Evolutionary conservation across 805 yeast species (phyloP), one percentile per base, ranked within the genome.

Genomic region (Saccharomycopsis selenospora): DNA sequence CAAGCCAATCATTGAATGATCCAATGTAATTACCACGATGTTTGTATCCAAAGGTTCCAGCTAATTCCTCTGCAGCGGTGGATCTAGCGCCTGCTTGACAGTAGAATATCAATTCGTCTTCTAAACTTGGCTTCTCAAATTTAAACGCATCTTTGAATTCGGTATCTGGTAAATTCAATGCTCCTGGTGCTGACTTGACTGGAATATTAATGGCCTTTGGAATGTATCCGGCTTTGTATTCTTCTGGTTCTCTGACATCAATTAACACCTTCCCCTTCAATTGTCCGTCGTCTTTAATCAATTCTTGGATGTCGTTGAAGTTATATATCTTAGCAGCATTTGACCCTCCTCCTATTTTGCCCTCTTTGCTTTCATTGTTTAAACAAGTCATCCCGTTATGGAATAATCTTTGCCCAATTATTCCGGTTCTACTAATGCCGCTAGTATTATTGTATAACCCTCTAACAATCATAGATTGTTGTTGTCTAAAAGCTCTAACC

Each of bases 11-110:
- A 59, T 77, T 81, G 66, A 80, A 85, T 10, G 95, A 85, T 3
- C 98, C 98, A 38, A 74, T 66, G 66, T 91, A 91, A 65, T 89
- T 86, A 49, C 90, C 88, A 56, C 96, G 76, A 57, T 85, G 76
- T 44, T 74, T 68, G 66, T 91, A 91, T 8, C 97, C 98, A 66
- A 82, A 87, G 22, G 95, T 85, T 53, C 80, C 77, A 11, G 98
- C 98, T 61, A 91, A 72, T 61, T 87, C 95, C 62, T 88, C 96
- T 40, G 96, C 90, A 54, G 88, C 87, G 41, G 87, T 75, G 22
- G 95, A 83, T 70, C 99, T 80, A 42, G 89, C 85, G 49, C 99
- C 99, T 6, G 85, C 96, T 43, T 85, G 77, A 67, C 99, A 91
- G 68, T 90, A 90, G 67, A 91, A 90, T 38, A 91, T 76, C 61